Base-by-base conservation (phyloP, 805 yeast species). In the Wickerhamomyces xylosicus region DNA sequence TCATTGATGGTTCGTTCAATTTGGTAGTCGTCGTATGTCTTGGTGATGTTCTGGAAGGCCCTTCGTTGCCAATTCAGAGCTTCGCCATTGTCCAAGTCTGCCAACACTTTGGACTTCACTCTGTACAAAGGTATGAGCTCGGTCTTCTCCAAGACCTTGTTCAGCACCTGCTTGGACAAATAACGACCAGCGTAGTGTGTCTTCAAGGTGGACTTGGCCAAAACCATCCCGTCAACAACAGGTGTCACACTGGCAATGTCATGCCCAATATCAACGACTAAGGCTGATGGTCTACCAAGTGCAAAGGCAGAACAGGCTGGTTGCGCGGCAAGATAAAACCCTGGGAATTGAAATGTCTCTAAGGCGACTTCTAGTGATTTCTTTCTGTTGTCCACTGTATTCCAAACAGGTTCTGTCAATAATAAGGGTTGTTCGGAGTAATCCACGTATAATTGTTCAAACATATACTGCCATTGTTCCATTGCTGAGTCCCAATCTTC, bases 261-360 rank as follows among this genome's bases (percentile, higher is more conserved):
- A 53, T 84, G 92, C 5, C 95, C 95, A 31, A 85, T 61, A 57
- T 86, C 95, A 31, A 86, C 90, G 31, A 86, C 86, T 25, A 86
- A 64, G 56, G 95, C 86, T 43, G 80, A 81, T 34, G 95, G 87
- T 55, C 94, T 71, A 3, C 95, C 95, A 46, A 83, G 81, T 10
- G 90, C 87, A 61, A 89, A 89, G 2, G 95, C 77, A 2, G 83
- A 78, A 62, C 95, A 82, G 0, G 94, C 80, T n/a, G 96, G 90
- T 8, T 80, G 70, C 41, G 86, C 80, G 13, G 85, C 87, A 19
- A 85, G 57, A 54, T 80, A 89, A 41, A 85, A 74, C 0, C 94
- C 97, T 31, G 92, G 89, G 48, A 79, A 81, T 29, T 74, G 67
- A 54, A 79, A 69, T 13, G 67, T 62, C 53, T 86, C 95, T 42